A percentile compares a stretch with the other conserved stretches of the same genome.
phyloP scores from a whole-genome alignment of 495 filamentous ascomycete species.

The Aspergillus olivimuriae region DNA sequence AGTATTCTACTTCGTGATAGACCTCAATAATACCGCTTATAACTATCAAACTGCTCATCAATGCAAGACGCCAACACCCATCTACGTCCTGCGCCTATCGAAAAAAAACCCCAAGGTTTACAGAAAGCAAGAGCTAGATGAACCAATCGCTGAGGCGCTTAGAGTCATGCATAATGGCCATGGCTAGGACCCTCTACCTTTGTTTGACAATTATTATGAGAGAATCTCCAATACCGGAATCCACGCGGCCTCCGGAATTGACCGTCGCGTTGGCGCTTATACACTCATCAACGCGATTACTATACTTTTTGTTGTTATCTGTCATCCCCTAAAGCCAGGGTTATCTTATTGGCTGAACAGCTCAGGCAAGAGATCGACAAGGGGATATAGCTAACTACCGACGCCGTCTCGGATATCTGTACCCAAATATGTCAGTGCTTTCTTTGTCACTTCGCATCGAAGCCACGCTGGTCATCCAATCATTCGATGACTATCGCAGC shows the following conservation, averaged over 20 bases:
- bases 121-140: background rate
- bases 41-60: background rate
- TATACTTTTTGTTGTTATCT: too few relatives aligned
- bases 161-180: conserved; percentile 4
- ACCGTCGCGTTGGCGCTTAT: too few relatives aligned
- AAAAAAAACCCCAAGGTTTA: conserved; percentile 1
- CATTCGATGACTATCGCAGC: too few relatives aligned
- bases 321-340: too few relatives aligned
- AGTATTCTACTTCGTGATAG: background rate
- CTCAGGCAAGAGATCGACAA: too few relatives aligned
- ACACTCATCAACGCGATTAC: too few relatives aligned
- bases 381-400: too few relatives aligned
- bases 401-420: too few relatives aligned
- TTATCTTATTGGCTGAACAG: too few relatives aligned
- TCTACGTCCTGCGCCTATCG: conserved; percentile 4
- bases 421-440: too few relatives aligned
- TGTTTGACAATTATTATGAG: conserved; percentile 7
- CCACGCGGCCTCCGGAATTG: conserved; percentile 2
- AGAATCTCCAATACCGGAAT: conserved; percentile 3
- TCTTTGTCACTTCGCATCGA: too few relatives aligned
- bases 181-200: conserved; percentile 6
- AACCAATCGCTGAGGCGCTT: conserved; percentile 1
- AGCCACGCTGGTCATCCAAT: too few relatives aligned
- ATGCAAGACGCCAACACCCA: background rate
- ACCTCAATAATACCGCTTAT: background rate